phyloP scores from a whole-genome alignment of 2,329 filamentous ascomycete species.

The Ceratocystis cacaofunesta region DNA sequence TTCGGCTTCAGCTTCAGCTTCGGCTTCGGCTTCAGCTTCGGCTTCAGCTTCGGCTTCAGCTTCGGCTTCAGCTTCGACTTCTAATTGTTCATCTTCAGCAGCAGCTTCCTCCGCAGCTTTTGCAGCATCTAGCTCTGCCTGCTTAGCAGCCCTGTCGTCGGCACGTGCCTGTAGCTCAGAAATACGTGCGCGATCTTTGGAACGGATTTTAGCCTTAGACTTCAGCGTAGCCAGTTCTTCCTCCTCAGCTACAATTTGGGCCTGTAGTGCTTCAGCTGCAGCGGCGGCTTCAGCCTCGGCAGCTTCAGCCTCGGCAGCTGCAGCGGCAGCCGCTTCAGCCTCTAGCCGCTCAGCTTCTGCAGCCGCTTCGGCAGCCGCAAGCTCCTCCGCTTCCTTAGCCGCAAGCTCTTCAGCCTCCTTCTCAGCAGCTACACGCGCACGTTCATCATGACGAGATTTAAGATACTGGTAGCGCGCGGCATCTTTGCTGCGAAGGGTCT shows the following conservation, averaged over 20 bases:
- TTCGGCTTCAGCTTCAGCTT: not conserved
- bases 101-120: constrained; percentile 19
- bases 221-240: constrained; percentile 9
- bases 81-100: constrained; percentile 16
- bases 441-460: constrained; percentile 14
- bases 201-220: constrained; percentile 2
- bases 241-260: constrained; percentile 7
- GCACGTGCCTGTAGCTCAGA: constrained; percentile 11
- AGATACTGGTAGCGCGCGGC: constrained; percentile 7
- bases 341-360: too few species aligned
- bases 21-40: constrained; percentile 18
- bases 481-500: not conserved
- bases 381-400: constrained; percentile 18
- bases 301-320: constrained; percentile 3
- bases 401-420: constrained; percentile 21
- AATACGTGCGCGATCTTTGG: constrained; percentile 8
- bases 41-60: constrained; percentile 5
- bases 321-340: constrained; percentile 15
- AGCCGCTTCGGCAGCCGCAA: constrained; percentile 13
- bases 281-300: not conserved
- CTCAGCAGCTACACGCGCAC: constrained; percentile 9
- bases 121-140: constrained; percentile 15
- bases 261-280: not conserved
- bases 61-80: constrained; percentile 16
- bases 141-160: constrained; percentile 18